Evolutionary conservation across 345 rosid genomes (phyloP).

Genomic region (Pistacia atlantica): DNA sequence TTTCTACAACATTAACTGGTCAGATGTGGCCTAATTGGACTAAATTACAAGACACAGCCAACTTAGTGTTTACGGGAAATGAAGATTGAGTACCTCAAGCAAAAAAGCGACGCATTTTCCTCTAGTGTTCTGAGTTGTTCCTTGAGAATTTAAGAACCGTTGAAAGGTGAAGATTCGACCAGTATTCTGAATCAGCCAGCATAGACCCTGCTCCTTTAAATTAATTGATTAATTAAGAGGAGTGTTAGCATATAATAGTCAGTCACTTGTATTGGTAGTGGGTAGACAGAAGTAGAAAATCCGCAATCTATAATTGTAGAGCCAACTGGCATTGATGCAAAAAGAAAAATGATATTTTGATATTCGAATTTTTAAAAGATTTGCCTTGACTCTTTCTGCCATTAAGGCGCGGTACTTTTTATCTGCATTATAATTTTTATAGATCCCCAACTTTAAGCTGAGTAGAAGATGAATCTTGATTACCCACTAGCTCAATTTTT

Average conservation of each 20-base stretch:
- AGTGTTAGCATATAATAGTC: too few species aligned
- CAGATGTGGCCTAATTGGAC: too few species aligned
- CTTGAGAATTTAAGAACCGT: constrained; percentile 6
- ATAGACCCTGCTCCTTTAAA: constrained; percentile 27
- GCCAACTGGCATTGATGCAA: too few species aligned
- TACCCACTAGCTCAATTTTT: background rate
- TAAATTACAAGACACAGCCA: too few species aligned
- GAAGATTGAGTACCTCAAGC: constrained; percentile 25
- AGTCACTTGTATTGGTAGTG: too few species aligned
- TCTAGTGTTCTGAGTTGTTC: constrained; percentile 22
- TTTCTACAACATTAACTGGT: too few species aligned
- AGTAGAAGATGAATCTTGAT: background rate
- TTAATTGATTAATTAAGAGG: background rate
- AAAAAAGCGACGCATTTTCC: constrained; percentile 24
- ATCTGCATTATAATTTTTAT: background rate
- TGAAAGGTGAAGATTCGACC: background rate
- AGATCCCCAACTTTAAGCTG: background rate
- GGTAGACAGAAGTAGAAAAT: background rate
- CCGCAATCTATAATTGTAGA: too few species aligned
- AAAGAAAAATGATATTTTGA: too few species aligned
- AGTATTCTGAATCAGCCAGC: constrained; percentile 29
- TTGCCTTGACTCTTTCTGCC: background rate
- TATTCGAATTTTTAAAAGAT: background rate
- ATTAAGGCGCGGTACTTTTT: background rate
- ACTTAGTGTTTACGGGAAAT: constrained; percentile 10